Percentiles rank a stretch among this genome's conserved stretches.
phyloP scores from a whole-genome alignment of 331 rosid genomes.

The Pyracantha coccinea region DNA sequence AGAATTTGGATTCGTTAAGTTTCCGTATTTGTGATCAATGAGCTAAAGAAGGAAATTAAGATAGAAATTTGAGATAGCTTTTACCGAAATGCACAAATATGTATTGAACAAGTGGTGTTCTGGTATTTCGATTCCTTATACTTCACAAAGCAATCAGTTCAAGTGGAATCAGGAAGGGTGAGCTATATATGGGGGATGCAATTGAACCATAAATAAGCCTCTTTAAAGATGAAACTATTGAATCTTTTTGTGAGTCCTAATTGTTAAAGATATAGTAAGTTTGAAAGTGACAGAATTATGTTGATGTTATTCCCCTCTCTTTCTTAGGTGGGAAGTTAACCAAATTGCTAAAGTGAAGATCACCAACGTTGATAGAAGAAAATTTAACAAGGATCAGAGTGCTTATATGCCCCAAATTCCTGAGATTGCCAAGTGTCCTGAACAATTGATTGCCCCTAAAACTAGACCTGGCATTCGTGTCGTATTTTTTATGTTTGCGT shows the following conservation, averaged over 20 bases:
- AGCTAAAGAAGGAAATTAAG: background rate
- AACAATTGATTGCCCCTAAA: constrained; percentile 67
- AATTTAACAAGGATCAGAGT: constrained; percentile 62
- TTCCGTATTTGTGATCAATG: background rate
- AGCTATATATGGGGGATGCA: too few species aligned
- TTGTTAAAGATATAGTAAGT: background rate
- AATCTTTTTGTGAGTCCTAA: background rate
- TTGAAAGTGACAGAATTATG: background rate
- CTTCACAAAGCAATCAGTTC: too few species aligned
- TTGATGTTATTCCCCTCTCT: too few species aligned
- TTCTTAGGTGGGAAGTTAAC: constrained; percentile 59
- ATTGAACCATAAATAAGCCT: background rate
- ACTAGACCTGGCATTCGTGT: too few species aligned
- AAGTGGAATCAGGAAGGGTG: too few species aligned
- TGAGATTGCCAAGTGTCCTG: constrained; percentile 68
- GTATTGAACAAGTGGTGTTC: too few species aligned
- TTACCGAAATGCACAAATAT: background rate
- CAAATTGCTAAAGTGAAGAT: constrained; percentile 76
- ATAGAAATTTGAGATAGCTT: background rate
- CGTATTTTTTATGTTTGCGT: too few species aligned
- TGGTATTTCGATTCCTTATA: too few species aligned
- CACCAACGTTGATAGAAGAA: constrained; percentile 66
- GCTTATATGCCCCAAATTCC: constrained; percentile 87
- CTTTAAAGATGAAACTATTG: background rate
- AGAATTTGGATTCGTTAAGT: background rate